Evolutionary conservation across 2,329 filamentous ascomycete species (phyloP).

Genomic region (Blastomyces gilchristii): DNA sequence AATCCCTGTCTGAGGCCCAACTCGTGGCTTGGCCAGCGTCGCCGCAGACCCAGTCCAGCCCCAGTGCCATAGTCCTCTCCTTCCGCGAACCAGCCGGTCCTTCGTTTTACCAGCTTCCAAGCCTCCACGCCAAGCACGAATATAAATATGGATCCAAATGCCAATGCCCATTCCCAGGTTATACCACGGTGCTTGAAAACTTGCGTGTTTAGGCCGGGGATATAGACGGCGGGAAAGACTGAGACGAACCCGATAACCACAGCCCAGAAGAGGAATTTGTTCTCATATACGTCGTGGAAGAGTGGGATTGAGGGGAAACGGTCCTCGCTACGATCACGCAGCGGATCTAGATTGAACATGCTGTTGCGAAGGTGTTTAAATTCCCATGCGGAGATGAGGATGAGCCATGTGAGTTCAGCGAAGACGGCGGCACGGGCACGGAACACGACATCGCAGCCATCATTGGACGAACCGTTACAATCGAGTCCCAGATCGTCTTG

Average conservation of each 20-base stretch:
- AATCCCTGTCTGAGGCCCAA: slow-evolving; percentile 25
- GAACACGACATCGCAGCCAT: slow-evolving; percentile 22
- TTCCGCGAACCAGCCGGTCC: slow-evolving; percentile 22
- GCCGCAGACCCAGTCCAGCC: slow-evolving; percentile 16
- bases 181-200: slow-evolving; percentile 55
- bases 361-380: slow-evolving; percentile 44
- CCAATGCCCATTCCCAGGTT: slow-evolving; percentile 53
- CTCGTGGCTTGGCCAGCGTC: slow-evolving; percentile 18
- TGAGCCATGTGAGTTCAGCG: slow-evolving; percentile 47
- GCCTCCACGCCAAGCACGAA: slow-evolving; percentile 50
- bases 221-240: slow-evolving; percentile 47
- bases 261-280: slow-evolving; percentile 44
- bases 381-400: slow-evolving; percentile 49
- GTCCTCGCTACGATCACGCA: slow-evolving; percentile 18
- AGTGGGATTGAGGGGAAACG: slow-evolving; percentile 27
- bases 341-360: slow-evolving; percentile 45
- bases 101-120: slow-evolving; percentile 51
- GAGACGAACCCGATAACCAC: slow-evolving; percentile 40
- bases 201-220: slow-evolving; percentile 48
- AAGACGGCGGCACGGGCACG: slow-evolving; percentile 48
- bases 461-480: slow-evolving; percentile 15
- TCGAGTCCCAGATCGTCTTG: slow-evolving; percentile 26
- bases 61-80: slow-evolving; percentile 22
- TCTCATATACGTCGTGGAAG: slow-evolving; percentile 31
- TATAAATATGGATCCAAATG: slow-evolving; percentile 44